Evolutionary conservation across 345 rosid genomes (phyloP).

Genomic region (Chamaenerion angustifolium): DNA sequence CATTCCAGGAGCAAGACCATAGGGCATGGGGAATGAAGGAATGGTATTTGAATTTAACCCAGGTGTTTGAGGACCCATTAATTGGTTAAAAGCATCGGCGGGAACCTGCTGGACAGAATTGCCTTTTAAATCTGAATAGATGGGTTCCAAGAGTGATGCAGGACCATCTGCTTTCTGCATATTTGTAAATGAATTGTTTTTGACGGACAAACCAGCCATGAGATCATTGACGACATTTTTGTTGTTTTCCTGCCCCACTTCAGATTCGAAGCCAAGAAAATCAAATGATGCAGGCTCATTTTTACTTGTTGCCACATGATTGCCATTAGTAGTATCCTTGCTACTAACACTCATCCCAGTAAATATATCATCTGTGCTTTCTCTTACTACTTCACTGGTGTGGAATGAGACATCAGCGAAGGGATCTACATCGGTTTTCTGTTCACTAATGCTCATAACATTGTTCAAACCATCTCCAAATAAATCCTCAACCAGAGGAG

Average conservation of each 20-base stretch:
- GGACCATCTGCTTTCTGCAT: constrained; percentile 35
- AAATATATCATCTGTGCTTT: constrained; percentile 43
- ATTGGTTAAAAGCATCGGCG: constrained; percentile 30
- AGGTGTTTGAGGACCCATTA: constrained; percentile 8
- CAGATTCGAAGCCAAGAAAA: constrained; percentile 41
- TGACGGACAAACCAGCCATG: constrained; percentile 56
- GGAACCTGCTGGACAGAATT: constrained; percentile 25
- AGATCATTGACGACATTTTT: constrained; percentile 39
- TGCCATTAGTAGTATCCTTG: constrained; percentile 26
- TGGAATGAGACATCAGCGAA: constrained; percentile 87
- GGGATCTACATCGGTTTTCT: constrained; percentile 54
- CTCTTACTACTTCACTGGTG: constrained; percentile 28
- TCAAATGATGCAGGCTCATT: constrained; percentile 37
- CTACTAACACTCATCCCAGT: constrained; percentile 57
- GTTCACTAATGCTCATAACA: constrained; percentile 21
- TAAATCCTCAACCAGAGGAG: constrained; percentile 44
- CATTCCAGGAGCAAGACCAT: constrained; percentile 37
- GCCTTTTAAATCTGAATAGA: constrained; percentile 27
- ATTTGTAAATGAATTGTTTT: constrained; percentile 38
- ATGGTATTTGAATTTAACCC: constrained; percentile 10
- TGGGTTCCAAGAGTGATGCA: constrained; percentile 27
- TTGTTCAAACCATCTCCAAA: constrained; percentile 47
- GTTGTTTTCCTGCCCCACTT: constrained; percentile 26
- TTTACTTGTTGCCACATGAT: constrained; percentile 17
- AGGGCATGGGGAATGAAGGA: constrained; percentile 31